A percentile compares a stretch with the other conserved stretches of the same genome.
Evolutionary conservation across 345 rosid species (phyloP).

Genomic region (Salix udensis): DNA sequence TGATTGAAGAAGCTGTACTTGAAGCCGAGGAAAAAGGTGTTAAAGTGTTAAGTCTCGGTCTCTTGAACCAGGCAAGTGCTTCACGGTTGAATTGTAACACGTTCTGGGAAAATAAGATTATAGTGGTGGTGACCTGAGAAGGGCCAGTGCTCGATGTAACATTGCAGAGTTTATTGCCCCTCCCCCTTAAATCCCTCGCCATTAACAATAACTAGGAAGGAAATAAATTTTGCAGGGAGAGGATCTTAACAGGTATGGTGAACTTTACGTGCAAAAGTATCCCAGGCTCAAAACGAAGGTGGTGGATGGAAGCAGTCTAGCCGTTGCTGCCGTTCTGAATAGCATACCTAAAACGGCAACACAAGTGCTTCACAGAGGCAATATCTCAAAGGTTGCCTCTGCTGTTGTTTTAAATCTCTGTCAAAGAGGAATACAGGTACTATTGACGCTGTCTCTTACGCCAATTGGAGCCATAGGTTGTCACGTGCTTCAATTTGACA

Average conservation of each 20-base stretch:
- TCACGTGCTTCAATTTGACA: no score
- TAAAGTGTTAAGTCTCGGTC: constrained; percentile 57
- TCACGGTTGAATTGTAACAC: not conserved
- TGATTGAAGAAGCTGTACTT: constrained; percentile 55
- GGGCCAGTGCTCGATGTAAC: no score
- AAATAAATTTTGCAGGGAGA: constrained; percentile 36
- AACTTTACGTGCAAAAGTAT: constrained; percentile 37
- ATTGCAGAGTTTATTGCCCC: no score
- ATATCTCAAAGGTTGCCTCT: constrained; percentile 47
- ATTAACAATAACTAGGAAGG: no score
- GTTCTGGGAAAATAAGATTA: no score
- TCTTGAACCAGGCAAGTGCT: constrained; percentile 52
- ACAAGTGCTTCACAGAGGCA: constrained; percentile 46
- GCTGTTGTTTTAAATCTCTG: constrained; percentile 43
- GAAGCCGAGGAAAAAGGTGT: constrained; percentile 55
- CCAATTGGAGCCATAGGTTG: no score
- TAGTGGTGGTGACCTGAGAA: no score
- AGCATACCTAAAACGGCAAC: constrained; percentile 52
- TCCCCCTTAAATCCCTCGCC: no score
- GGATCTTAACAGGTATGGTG: constrained; percentile 52
- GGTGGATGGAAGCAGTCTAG: constrained; percentile 67
- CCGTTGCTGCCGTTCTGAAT: constrained; percentile 49
- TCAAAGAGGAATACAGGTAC: constrained; percentile 51
- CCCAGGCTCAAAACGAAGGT: constrained; percentile 46
- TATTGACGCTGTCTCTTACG: no score